phyloP scores from a whole-genome alignment of 768 basidiomycete species.

The Leccinum longicurvipes region DNA sequence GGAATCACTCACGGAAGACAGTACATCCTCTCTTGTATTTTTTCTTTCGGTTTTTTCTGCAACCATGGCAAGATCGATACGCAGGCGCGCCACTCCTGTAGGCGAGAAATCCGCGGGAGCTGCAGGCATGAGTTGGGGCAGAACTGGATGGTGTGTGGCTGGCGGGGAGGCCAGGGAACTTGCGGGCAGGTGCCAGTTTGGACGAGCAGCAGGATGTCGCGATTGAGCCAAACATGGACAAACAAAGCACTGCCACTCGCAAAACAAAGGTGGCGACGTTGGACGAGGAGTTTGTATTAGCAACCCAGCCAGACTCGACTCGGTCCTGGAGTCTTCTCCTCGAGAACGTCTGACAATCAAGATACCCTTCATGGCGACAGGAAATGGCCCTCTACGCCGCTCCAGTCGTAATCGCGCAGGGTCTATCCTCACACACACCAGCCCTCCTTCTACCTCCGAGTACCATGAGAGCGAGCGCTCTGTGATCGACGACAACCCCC shows the following conservation, averaged over 20 bases:
- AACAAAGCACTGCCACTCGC: slow-evolving; percentile 30
- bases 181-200: slow-evolving; percentile 24
- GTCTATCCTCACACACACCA: slow-evolving; percentile 22
- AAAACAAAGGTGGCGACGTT: slow-evolving; percentile 31
- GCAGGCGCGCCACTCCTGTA: not conserved
- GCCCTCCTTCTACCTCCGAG: slow-evolving; percentile 30
- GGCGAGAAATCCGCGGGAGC: not conserved
- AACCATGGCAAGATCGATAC: not conserved
- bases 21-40: not conserved
- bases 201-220: slow-evolving; percentile 19
- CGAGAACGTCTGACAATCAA: slow-evolving; percentile 21
- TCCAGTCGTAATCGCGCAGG: slow-evolving; percentile 22
- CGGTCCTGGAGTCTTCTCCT: slow-evolving; percentile 21
- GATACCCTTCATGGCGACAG: slow-evolving; percentile 19
- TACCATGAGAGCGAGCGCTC: slow-evolving; percentile 35
- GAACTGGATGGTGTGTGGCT: slow-evolving; percentile 8
- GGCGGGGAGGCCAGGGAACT: slow-evolving; percentile 19
- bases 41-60: slow-evolving; percentile 9
- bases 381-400: slow-evolving; percentile 20
- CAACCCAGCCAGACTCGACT: slow-evolving; percentile 12
- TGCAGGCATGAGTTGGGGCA: not conserved
- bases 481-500: slow-evolving; percentile 24
- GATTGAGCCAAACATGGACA: slow-evolving; percentile 25
- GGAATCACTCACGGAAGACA: slow-evolving; percentile 8
- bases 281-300: slow-evolving; percentile 18